phyloP scores from a whole-genome alignment of 2,329 filamentous ascomycete species.

The Teratosphaeria epicoccoides region DNA sequence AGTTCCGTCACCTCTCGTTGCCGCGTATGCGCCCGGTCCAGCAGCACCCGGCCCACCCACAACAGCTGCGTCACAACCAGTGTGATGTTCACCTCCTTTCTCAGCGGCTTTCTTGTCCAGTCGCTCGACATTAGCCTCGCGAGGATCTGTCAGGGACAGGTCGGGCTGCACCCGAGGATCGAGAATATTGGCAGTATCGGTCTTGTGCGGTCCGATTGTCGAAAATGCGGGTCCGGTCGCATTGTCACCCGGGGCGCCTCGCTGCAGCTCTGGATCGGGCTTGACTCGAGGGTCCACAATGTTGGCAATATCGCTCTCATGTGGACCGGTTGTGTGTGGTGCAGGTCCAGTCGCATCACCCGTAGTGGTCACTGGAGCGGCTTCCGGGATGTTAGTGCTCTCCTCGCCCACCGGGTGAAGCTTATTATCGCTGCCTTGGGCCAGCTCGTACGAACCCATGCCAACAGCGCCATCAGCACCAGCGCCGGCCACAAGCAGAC shows the following conservation, averaged over 20 bases:
- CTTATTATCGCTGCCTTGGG: background rate
- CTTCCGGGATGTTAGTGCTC: background rate
- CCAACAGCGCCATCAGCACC: background rate
- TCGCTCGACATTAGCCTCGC: background rate
- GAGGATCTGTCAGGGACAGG: background rate
- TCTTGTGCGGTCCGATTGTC: background rate
- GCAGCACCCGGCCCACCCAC: background rate
- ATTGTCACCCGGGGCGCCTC: background rate
- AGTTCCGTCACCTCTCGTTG: conserved; percentile 1
- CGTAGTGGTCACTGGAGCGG: background rate
- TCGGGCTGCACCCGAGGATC: conserved; percentile 4
- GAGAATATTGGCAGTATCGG: conserved; percentile 3
- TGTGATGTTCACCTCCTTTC: background rate
- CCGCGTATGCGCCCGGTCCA: background rate
- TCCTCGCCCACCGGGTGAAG: background rate
- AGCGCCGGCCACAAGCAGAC: background rate
- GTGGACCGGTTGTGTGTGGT: conserved; percentile 14
- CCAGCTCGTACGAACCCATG: background rate
- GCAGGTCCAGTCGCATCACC: conserved; percentile 10
- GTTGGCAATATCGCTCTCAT: conserved; percentile 13
- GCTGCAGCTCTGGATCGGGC: conserved; percentile 11
- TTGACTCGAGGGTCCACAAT: conserved; percentile 15
- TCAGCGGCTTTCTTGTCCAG: background rate
- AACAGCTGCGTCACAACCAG: background rate
- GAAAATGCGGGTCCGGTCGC: background rate